A percentile compares a stretch with the other conserved stretches of the same genome.
phyloP scores from a whole-genome alignment of 345 rosid species.

The Hibiscus mutabilis region DNA sequence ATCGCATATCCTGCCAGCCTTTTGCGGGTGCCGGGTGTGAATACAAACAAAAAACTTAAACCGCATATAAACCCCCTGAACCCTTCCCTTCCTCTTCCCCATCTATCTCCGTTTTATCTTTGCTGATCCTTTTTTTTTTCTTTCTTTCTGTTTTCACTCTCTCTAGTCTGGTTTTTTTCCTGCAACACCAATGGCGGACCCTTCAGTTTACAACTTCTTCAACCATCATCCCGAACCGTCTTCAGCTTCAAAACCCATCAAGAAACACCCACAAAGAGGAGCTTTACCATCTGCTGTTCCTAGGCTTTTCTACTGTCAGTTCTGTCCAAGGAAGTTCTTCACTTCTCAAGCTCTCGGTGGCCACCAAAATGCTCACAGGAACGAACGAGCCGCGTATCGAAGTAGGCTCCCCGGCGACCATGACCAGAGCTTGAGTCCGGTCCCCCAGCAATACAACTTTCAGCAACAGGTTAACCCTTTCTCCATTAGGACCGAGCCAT shows the following conservation, averaged over 20 bases:
- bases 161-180: too few species aligned
- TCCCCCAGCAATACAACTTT: neutral
- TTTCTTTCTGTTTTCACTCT: too few species aligned
- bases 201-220: conserved; percentile 38
- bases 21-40: neutral
- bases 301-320: conserved; percentile 64
- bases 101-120: neutral
- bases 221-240: conserved; percentile 8
- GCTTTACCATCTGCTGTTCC: conserved; percentile 15
- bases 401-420: conserved; percentile 27
- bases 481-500: conserved; percentile 1
- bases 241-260: conserved; percentile 22
- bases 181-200: conserved; percentile 38
- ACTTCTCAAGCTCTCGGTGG: conserved; percentile 97
- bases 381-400: conserved; percentile 90
- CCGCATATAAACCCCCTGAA: conserved; percentile 4
- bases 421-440: too few species aligned
- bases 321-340: conserved; percentile 84
- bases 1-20: neutral
- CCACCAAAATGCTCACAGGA: conserved; percentile 95
- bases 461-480: neutral
- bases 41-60: conserved; percentile 14
- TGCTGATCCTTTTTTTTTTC: neutral
- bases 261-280: conserved; percentile 11
- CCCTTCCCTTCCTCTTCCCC: neutral